Conservation (phyloP, 1,284 basidiomycete genomes). For the Singerocomus inundabilis region DNA sequence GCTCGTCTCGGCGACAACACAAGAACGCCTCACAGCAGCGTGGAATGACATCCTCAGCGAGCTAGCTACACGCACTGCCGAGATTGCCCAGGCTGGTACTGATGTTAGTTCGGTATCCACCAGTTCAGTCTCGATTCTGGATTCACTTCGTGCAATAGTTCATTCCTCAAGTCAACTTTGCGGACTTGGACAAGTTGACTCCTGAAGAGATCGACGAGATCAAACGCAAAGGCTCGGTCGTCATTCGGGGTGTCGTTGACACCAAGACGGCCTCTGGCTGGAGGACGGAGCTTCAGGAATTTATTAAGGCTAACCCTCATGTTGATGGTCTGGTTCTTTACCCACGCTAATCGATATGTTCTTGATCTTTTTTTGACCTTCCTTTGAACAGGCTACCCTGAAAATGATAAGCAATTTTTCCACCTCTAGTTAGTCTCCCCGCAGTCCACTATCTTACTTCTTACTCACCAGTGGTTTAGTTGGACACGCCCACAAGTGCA, state of each 20-base stretch:
- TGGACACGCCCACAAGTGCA: conserved; percentile 71
- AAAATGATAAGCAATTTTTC: conserved; percentile 67
- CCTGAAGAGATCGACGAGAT: conserved; percentile 49
- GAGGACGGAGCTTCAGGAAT: conserved; percentile 56
- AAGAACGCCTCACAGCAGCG: conserved; percentile 46
- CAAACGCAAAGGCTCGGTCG: conserved; percentile 54
- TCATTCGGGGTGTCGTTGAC: conserved; percentile 63
- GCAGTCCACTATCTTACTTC: neutral
- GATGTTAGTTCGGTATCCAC: conserved; percentile 38
- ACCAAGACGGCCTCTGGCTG: conserved; percentile 52
- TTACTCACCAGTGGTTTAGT: conserved; percentile 33
- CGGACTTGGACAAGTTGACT: conserved; percentile 48
- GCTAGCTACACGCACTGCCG: conserved; percentile 43
- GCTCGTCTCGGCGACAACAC: conserved; percentile 50
- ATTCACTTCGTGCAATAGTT: conserved; percentile 26
- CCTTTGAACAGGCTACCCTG: conserved; percentile 47
- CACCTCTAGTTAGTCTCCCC: conserved; percentile 55
- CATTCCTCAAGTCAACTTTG: conserved; percentile 62
- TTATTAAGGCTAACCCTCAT: conserved; percentile 55
- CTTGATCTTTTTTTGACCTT: neutral
- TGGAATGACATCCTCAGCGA: conserved; percentile 59
- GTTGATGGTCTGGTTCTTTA: conserved; percentile 42
- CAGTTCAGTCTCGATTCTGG: neutral
- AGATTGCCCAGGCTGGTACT: conserved; percentile 47
- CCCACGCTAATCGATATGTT: neutral